Conservation (phyloP, 2,329 filamentous ascomycete species). For the Xylariaceae sp. region DNA sequence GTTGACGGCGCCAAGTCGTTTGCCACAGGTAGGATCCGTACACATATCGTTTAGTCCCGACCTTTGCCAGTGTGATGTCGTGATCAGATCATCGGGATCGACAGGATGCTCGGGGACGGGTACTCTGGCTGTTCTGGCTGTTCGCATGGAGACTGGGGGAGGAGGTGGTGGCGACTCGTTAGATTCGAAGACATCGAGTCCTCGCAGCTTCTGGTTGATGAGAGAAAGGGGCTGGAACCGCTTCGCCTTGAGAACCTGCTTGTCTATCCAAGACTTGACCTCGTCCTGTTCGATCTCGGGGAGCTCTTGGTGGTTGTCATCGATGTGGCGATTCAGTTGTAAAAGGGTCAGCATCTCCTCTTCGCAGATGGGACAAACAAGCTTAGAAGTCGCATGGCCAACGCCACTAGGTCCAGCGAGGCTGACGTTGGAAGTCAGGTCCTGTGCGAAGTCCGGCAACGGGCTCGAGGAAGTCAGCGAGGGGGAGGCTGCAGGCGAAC, state of each 20-base stretch:
- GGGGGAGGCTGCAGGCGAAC: constrained; percentile 65
- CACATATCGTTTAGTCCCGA: constrained; percentile 77
- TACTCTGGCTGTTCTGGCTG: constrained; percentile 44
- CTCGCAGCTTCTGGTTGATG: constrained; percentile 91
- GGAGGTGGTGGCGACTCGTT: constrained; percentile 69
- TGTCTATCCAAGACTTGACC: constrained; percentile 96
- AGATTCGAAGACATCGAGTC: constrained; percentile 91
- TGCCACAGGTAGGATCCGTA: constrained; percentile 85
- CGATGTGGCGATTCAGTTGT: constrained; percentile 86
- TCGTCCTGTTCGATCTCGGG: constrained; percentile 90
- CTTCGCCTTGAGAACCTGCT: constrained; percentile 91
- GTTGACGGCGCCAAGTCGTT: constrained; percentile 77
- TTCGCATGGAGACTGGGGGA: constrained; percentile 44
- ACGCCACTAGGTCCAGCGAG: constrained; percentile 62
- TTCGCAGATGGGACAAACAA: constrained; percentile 96
- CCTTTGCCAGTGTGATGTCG: constrained; percentile 87
- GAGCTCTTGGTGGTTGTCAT: constrained; percentile 89
- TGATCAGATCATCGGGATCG: constrained; percentile 91
- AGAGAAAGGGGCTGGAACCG: constrained; percentile 90
- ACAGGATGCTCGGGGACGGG: constrained; percentile 50
- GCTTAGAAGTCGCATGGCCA: constrained; percentile 66
- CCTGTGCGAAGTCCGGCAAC: constrained; percentile 74
- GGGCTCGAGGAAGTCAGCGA: constrained; percentile 56
- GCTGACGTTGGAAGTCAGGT: constrained; percentile 82
- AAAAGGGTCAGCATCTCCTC: constrained; percentile 97